Percentiles rank a stretch among this genome's conserved stretches.
phyloP scores from a whole-genome alignment of 768 basidiomycete genomes.

The Lactarius quietus region DNA sequence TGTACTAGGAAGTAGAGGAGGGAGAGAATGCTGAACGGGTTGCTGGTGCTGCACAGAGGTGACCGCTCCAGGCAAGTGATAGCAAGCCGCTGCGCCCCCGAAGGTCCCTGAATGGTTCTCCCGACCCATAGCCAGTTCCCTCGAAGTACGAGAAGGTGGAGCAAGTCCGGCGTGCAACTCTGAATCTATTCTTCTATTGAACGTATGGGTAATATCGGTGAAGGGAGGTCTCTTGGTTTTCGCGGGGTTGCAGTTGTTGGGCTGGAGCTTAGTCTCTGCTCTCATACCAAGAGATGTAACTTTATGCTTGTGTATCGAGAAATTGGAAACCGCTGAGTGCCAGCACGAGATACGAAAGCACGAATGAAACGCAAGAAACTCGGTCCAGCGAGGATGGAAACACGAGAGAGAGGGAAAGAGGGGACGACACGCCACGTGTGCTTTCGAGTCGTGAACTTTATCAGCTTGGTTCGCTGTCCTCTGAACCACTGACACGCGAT shows the following conservation, averaged over 20 bases:
- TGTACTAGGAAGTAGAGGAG: neutral
- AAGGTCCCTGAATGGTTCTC: neutral
- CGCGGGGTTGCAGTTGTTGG: neutral
- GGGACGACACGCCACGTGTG: neutral
- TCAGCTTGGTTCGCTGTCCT: neutral
- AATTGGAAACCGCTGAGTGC: slow-evolving; percentile 3
- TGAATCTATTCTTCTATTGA: neutral
- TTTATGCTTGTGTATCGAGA: neutral
- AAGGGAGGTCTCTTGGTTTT: slow-evolving; percentile 16
- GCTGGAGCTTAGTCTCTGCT: neutral
- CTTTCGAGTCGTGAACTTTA: neutral
- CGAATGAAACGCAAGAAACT: slow-evolving; percentile 13
- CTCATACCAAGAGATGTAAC: neutral
- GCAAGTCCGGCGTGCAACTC: neutral
- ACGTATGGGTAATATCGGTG: slow-evolving; percentile 21
- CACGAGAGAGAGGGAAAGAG: neutral
- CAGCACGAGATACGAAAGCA: slow-evolving; percentile 22
- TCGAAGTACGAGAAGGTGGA: slow-evolving; percentile 2
- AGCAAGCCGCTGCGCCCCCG: neutral
- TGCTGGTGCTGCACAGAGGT: neutral
- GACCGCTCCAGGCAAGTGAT: neutral
- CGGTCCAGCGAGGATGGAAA: slow-evolving; percentile 10
- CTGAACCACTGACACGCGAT: neutral
- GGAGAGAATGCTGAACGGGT: neutral
- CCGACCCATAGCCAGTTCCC: neutral